phyloP scores from a whole-genome alignment of 192 early-diverging fungal genomes.

The Chytriomyces sp. region DNA sequence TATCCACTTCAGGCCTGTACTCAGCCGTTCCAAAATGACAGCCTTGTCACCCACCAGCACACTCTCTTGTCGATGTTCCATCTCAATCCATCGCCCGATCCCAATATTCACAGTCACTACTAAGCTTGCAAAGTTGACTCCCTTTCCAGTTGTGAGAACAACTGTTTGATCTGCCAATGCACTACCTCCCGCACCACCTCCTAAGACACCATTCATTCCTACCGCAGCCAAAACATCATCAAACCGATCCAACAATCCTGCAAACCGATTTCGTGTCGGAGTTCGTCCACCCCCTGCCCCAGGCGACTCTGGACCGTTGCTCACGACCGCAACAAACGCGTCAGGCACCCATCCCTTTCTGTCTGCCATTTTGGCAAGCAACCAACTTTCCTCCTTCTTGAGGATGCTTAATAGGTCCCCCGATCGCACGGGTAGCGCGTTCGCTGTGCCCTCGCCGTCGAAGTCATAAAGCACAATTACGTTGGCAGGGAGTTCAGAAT shows the following conservation, averaged over 20 bases:
- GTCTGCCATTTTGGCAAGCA: conserved; percentile 2
- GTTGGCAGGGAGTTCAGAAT: neutral
- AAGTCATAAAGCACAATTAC: conserved; percentile 12
- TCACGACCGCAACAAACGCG: conserved; percentile 12
- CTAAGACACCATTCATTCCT: too few species aligned
- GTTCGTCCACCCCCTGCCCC: neutral
- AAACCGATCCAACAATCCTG: conserved; percentile 1
- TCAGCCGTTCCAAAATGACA: conserved; percentile 1
- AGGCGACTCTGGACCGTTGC: too few species aligned
- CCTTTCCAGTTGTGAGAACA: neutral
- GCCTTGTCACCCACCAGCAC: conserved; percentile 1
- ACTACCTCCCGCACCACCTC: neutral
- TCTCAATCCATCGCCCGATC: conserved; percentile 15
- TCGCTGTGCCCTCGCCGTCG: neutral
- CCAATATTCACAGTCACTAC: conserved; percentile 16
- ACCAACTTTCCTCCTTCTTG: conserved; percentile 18
- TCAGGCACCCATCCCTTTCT: conserved; percentile 22
- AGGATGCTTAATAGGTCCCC: neutral
- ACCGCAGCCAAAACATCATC: neutral
- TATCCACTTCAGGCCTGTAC: conserved; percentile 6
- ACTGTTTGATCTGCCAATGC: neutral
- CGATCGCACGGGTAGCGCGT: neutral
- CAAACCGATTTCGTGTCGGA: neutral
- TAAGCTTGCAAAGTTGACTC: neutral
- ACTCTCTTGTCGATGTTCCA: conserved; percentile 14